These are phyloP conservation scores for Hirsutella rhossiliensis DNA, from an alignment of 2,329 filamentous ascomycete genomes.

Conservation along the genomic window DNA sequence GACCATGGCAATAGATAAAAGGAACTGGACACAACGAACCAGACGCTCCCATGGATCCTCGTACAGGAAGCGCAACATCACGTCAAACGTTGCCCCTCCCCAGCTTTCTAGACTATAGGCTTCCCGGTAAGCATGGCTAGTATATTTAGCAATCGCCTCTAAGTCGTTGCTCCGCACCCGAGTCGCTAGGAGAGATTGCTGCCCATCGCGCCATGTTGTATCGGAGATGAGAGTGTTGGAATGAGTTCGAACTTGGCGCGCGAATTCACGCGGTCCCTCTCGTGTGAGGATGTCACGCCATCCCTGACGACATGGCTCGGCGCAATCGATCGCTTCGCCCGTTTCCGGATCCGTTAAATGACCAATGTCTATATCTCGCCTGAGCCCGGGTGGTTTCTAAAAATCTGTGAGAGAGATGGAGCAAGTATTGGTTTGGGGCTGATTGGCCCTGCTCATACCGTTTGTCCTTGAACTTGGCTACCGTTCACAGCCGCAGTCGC, in stretches of 20 bases:
- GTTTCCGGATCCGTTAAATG: slow-evolving; percentile 59
- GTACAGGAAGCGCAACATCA: slow-evolving; percentile 97
- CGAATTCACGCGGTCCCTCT: slow-evolving; percentile 82
- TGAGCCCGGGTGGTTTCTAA: slow-evolving; percentile 64
- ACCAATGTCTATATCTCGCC: slow-evolving; percentile 67
- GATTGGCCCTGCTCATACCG: slow-evolving; percentile 52
- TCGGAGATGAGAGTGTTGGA: slow-evolving; percentile 96
- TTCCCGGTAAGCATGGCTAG: slow-evolving; percentile 83
- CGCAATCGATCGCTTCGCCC: slow-evolving; percentile 64
- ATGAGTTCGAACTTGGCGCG: slow-evolving; percentile 85
- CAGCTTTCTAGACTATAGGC: slow-evolving; percentile 94
- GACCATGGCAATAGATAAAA: too few species aligned
- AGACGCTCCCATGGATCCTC: slow-evolving; percentile 97
- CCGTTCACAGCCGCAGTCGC: slow-evolving; percentile 96
- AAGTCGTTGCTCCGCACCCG: slow-evolving; percentile 93
- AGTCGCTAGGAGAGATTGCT: slow-evolving; percentile 92
- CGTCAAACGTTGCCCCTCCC: slow-evolving; percentile 97
- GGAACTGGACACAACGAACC: slow-evolving; percentile 51
- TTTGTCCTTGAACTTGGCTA: slow-evolving; percentile 95
- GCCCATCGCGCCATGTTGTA: slow-evolving; percentile 97
- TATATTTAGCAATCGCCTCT: slow-evolving; percentile 90
- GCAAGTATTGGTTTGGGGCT: neutral
- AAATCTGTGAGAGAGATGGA: neutral
- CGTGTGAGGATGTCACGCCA: slow-evolving; percentile 86
- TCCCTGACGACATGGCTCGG: slow-evolving; percentile 62